Percentiles rank a stretch among this genome's conserved stretches.
These are phyloP conservation scores for Adansonia rubrostipa DNA, from an alignment of 441 rosid species.

Conservation along the genomic window DNA sequence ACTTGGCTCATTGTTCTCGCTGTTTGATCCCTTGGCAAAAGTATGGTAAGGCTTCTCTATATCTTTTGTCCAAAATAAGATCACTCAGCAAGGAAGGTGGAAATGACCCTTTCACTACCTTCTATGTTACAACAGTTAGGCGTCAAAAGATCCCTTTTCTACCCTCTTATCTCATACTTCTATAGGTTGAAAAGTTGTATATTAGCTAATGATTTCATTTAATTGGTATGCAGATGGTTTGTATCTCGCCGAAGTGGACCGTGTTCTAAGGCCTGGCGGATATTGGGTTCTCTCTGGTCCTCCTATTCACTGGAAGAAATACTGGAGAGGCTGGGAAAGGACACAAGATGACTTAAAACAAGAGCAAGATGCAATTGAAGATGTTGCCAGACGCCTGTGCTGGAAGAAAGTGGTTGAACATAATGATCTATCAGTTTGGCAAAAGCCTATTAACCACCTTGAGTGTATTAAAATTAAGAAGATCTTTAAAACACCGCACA, in stretches of 20 bases:
- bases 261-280: constrained; percentile 86
- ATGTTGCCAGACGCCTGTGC: constrained; percentile 68
- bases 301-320: constrained; percentile 78
- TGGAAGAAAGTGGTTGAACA: constrained; percentile 87
- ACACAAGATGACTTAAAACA: constrained; percentile 70
- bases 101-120: background rate
- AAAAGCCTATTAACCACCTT: constrained; percentile 85
- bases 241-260: constrained; percentile 87
- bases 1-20: constrained; percentile 96
- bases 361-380: constrained; percentile 81
- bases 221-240: constrained; percentile 60
- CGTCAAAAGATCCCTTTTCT: background rate
- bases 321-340: constrained; percentile 97
- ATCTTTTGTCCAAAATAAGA: background rate
- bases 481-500: constrained; percentile 57
- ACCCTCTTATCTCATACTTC: background rate
- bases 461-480: constrained; percentile 58
- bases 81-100: background rate
- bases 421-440: constrained; percentile 73
- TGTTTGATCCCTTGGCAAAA: constrained; percentile 85
- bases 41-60: constrained; percentile 47
- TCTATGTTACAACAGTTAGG: background rate
- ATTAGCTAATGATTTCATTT: constrained; percentile 15
- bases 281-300: constrained; percentile 97
- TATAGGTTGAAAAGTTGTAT: background rate